A percentile compares a stretch with the other conserved stretches of the same genome.
These are phyloP conservation scores for Linnemannia zychae DNA, from an alignment of 192 early-diverging fungal genomes.

Conservation along the genomic window DNA sequence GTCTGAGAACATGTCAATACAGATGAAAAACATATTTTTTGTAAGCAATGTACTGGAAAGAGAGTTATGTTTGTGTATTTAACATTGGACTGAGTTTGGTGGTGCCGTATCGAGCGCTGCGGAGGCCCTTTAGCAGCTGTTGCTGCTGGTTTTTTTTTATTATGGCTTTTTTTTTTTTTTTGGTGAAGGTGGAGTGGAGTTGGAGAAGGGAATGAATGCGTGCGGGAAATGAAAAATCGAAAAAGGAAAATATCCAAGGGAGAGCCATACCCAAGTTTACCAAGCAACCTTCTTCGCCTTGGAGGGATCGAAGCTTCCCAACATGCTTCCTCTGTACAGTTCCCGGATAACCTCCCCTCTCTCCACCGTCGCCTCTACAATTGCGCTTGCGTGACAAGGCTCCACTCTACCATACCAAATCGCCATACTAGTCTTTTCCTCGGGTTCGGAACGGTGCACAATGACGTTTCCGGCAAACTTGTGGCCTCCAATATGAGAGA, in stretches of 20 bases:
- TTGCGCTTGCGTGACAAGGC: conserved; percentile 63
- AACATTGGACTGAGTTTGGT: not conserved
- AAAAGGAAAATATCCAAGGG: not conserved
- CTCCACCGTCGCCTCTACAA: conserved; percentile 66
- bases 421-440: conserved; percentile 40
- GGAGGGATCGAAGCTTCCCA: conserved; percentile 60
- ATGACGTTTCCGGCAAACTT: conserved; percentile 75
- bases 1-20: not conserved
- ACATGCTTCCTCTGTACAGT: conserved; percentile 68
- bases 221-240: not conserved
- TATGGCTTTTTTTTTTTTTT: not conserved
- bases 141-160: not conserved
- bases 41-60: too few species aligned
- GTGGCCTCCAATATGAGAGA: conserved; percentile 73
- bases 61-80: too few species aligned
- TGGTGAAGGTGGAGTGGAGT: not conserved
- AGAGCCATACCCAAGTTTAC: conserved; percentile 20
- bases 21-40: not conserved
- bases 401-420: conserved; percentile 73
- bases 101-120: not conserved
- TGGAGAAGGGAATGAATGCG: not conserved
- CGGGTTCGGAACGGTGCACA: conserved; percentile 60
- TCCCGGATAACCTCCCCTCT: conserved; percentile 65
- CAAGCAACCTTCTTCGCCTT: conserved; percentile 40
- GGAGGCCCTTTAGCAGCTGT: not conserved